Evolutionary conservation across 441 rosid genomes (phyloP), one percentile per base, ranked within the genome.

Genomic region (Gossypium davidsonii): DNA sequence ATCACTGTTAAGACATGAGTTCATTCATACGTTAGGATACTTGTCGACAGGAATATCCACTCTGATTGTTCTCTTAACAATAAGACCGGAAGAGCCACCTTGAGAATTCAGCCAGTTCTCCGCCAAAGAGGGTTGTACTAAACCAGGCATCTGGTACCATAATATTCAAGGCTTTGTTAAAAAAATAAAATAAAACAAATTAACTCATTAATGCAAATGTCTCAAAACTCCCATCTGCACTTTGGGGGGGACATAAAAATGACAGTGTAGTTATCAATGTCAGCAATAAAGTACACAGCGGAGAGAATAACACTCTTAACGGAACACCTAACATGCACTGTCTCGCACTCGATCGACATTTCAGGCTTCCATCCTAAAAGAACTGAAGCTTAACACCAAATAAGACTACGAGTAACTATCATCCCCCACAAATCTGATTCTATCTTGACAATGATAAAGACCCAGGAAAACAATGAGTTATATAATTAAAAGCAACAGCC

Each of bases 11-110:
- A 37, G 34, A 49, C 34, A 78, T 10, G 73, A 73, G 63, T 62
- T 52, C 58, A 72, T 56, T 75, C 90, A 72, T 91, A 95, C 99
- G 73, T 78, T 90, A 65, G 99, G 99, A 85, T 82, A 91, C 20
- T 84, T 83, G 52, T 93, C 90, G 0, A 89, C 87, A 6, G 98
- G 99, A 85, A 95, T 91, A 87, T 95, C 99, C 81, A 95, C 88
- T 79, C 98, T 88, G 79, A 93, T 79, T 58, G 94, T 89, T 82
- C 92, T 87, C 84, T 91, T 95, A 67, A 88, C 99, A 72, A 91
- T 87, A 67, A 89, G 93, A 78, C 97, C 91, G 0, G 97, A 93
- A 48, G 95, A 85, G 88, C 92, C 83, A 76, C 91, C 85, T 66
- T 88, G 97, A 78, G 96, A 83, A 81, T 83, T 85, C 53, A 88